These are phyloP conservation scores for Dothideomycetidae sp. DNA, from an alignment of 2,329 filamentous ascomycete genomes.

Conservation along the genomic window DNA sequence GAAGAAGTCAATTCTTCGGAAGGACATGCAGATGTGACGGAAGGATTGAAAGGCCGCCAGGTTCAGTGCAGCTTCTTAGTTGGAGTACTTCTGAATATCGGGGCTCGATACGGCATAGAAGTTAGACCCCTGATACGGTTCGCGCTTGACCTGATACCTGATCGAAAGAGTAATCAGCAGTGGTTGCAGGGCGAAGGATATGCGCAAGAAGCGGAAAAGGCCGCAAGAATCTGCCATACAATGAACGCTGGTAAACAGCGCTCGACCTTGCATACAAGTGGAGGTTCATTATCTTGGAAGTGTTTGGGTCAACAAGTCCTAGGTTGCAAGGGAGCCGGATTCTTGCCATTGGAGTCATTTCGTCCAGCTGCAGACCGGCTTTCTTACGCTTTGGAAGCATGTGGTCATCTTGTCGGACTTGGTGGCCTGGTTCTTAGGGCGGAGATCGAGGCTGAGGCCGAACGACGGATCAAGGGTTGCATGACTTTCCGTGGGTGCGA, in stretches of 20 bases:
- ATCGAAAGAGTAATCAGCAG: no score
- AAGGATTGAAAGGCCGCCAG: no score
- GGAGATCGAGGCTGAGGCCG: slow-evolving; percentile 4
- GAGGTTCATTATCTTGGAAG: no score
- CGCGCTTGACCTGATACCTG: no score
- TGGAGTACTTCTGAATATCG: slow-evolving; percentile 4
- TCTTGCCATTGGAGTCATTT: neutral
- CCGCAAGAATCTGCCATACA: no score
- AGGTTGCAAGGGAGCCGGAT: neutral
- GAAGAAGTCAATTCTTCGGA: no score
- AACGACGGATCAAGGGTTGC: neutral
- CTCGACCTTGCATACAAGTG: no score
- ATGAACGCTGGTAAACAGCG: no score
- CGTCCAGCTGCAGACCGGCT: neutral
- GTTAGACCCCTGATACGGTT: neutral
- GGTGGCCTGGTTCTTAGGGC: neutral
- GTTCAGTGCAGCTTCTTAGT: slow-evolving; percentile 5
- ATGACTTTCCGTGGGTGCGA: slow-evolving; percentile 2
- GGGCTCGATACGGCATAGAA: slow-evolving; percentile 3
- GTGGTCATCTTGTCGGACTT: neutral
- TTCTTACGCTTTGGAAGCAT: neutral
- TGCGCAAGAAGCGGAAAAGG: no score
- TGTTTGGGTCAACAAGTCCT: neutral
- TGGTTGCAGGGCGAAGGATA: no score
- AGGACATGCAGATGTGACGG: no score